Base-by-base conservation (phyloP, 2,329 filamentous ascomycete genomes). In the Fusarium tjaetaba region DNA sequence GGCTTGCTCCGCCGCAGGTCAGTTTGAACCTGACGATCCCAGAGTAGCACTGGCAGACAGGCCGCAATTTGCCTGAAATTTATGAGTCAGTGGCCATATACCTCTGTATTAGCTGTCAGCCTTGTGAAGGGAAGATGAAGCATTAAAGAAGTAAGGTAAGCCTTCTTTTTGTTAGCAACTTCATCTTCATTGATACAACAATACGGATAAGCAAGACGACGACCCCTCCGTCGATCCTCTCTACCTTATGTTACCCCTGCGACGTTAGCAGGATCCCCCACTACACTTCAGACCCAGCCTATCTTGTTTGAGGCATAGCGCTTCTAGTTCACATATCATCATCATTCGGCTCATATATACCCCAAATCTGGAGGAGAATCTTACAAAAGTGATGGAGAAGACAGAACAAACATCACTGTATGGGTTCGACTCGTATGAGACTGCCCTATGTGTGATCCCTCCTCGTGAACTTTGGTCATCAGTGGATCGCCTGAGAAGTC, bases 381-480 rank as follows among this genome's bases (percentile, higher is more conserved):
- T n/a, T 22, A 24, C 32, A 24, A 30, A 42, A 41, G 48, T 32
- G 45, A 76, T 76, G 75, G 75, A 68, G 34, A 60, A 56, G 26
- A 36, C 39, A 28, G 20, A 63, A 22, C 34, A 38, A 11, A 36
- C 41, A 49, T 52, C 46, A 22, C 51, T 11, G 11, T 70, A 73
- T 42, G 32, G 49, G 6, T 73, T 76, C 60, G 59, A 67, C 30
- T 90, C 86, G 7, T 82, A 88, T 70, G 86, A 91, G 57, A 92
- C 90, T 7, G 90, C 90, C 4, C 80, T 93, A 36, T 91, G 89
- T 73, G 77, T 92, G 24, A 82, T 92, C 11, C 89, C 89, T 6
- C 88, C 90, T 0, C 72, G 75, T 28, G 73, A 82, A 55, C 77
- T 87, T 41, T 88, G 87, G 82, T 70, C 82, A 3, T 75, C 86